Evolutionary conservation across 1,284 basidiomycete genomes (phyloP), one percentile per base, ranked within the genome.

Genomic region (Rhodotorula sp.): DNA sequence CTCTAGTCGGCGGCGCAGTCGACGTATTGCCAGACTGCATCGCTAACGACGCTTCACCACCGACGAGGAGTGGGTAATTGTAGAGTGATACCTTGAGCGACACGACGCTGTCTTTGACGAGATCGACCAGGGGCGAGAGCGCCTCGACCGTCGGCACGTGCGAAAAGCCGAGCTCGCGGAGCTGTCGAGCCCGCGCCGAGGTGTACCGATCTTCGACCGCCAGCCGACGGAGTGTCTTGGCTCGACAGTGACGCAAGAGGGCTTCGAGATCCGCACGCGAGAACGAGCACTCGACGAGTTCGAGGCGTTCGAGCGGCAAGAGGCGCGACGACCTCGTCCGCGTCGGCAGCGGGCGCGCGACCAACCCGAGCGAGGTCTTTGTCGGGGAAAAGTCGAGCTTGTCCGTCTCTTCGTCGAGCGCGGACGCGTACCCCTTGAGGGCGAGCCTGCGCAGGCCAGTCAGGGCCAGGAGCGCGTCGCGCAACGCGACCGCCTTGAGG

Each of bases 401-500:
- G 14, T 42, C 37, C 18, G 33, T 22, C 7, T 49, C 24, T 2
- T 17, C 49, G 37, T 26, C 15, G 54, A 33, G 4, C 0, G 60
- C 30, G 18, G 68, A 72, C 10, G 55, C 54, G 64, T 66, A 73
- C 14, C 64, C 64, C 30, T 61, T 68, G 53, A 70, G 29, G 15
- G 53, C 46, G 46, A 70, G 72, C 6, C 24, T 4, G 5, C 55
- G 46, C 14, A 73, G 45, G 0, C 67, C 62, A 8, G 60, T 66
- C 18, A 70, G 61, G 0, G 66, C 64, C 56, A 73, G 64, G 4
- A 73, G 61, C 5, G 68, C 72, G 22, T 64, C 57, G 15, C 72
- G 72, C 17, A 73, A 48, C 4, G 60, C 33, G 4, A 45, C 30
- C 0, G 62, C 29, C 15, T 37, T n/a, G 29, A 68, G 37, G 10